These are phyloP conservation scores for Sarcodon sp. DNA, from an alignment of 768 basidiomycete genomes.

Conservation along the genomic window DNA sequence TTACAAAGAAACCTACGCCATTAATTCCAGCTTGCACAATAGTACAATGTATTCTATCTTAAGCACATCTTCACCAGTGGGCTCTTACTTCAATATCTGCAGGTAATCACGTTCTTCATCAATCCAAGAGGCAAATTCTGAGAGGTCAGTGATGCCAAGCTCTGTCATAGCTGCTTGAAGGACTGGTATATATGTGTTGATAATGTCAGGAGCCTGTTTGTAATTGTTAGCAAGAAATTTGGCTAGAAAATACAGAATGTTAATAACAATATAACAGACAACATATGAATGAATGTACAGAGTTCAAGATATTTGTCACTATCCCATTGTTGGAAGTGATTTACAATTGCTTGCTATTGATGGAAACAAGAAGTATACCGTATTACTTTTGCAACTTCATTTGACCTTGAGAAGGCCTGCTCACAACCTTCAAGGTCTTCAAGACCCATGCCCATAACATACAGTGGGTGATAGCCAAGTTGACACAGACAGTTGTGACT, in stretches of 20 bases:
- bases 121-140: not conserved
- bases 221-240: no score
- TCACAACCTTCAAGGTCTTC: no score
- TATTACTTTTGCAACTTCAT: no score
- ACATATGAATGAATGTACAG: slow-evolving; percentile 1
- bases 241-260: no score
- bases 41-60: slow-evolving; percentile 2
- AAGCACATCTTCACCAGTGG: not conserved
- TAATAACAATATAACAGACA: not conserved
- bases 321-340: slow-evolving; percentile 11
- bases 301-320: slow-evolving; percentile 7
- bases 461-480: slow-evolving; percentile 8
- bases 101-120: not conserved
- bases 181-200: no score
- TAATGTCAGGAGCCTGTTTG: no score
- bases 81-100: not conserved
- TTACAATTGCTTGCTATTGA: slow-evolving; percentile 3
- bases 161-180: no score
- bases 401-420: no score
- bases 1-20: slow-evolving; percentile 4
- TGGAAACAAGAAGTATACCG: slow-evolving; percentile 9
- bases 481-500: slow-evolving; percentile 10
- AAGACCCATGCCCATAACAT: no score
- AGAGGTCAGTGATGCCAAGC: slow-evolving; percentile 2
- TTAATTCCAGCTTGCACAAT: not conserved